Evolutionary conservation across 164 flowering plant species (phyloP).

Genomic region (Magnolia officinalis): DNA sequence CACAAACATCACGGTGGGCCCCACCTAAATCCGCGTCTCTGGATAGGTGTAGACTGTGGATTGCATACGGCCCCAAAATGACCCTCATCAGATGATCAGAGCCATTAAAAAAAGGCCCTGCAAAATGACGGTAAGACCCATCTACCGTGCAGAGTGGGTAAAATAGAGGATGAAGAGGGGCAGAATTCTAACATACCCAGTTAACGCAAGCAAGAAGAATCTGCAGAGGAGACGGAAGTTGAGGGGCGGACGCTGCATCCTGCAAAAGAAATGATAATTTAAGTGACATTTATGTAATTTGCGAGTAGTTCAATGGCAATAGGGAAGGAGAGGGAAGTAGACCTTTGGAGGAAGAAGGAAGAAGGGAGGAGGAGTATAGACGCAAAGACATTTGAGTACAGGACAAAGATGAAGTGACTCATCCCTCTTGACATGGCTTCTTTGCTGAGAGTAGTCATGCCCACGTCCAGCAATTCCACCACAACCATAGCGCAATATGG

Average conservation of each 20-base stretch:
- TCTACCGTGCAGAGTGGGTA: neutral
- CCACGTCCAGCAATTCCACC: conserved; percentile 29
- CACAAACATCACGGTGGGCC: too few species aligned
- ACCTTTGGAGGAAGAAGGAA: conserved; percentile 12
- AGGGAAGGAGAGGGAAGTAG: neutral
- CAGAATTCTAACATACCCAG: conserved; percentile 22
- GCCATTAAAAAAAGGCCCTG: too few species aligned
- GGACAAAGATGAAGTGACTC: conserved; percentile 32
- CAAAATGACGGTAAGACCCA: neutral
- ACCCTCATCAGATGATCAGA: too few species aligned
- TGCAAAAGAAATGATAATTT: conserved; percentile 10
- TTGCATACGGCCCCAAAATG: too few species aligned
- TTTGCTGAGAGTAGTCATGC: conserved; percentile 25
- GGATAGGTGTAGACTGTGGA: too few species aligned
- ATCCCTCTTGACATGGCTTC: conserved; percentile 35
- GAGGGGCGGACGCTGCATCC: conserved; percentile 23
- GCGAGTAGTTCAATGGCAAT: neutral
- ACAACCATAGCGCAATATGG: conserved; percentile 35
- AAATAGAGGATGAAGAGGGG: neutral
- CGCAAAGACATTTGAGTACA: conserved; percentile 37
- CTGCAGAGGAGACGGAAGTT: conserved; percentile 27
- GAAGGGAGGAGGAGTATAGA: conserved; percentile 35
- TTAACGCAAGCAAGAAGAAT: conserved; percentile 32
- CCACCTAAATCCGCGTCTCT: too few species aligned
- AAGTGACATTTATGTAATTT: neutral